Evolutionary conservation across 2,329 filamentous ascomycete species (phyloP).

Genomic region (Cladosporium phlei): DNA sequence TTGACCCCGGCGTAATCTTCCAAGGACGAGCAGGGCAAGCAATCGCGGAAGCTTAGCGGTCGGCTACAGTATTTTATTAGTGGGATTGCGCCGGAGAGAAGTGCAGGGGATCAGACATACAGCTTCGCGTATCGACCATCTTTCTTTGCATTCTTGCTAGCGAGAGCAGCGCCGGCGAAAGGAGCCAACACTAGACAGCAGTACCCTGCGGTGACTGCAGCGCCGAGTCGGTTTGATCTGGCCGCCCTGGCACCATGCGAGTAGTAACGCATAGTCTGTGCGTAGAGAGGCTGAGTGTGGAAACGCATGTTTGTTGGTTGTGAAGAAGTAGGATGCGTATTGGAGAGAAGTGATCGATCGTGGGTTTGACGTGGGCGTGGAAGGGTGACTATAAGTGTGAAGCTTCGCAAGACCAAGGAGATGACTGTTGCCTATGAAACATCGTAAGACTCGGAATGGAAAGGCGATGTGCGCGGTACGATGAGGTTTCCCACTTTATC

Average conservation of each 20-base stretch:
- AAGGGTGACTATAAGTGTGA: conserved; percentile 7
- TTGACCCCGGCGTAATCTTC: conserved; percentile 31
- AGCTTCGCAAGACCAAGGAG: not conserved
- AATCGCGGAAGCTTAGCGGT: conserved; percentile 33
- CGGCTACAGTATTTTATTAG: conserved; percentile 20
- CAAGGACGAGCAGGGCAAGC: conserved; percentile 30
- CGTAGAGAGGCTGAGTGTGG: conserved; percentile 18
- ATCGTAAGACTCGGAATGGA: conserved; percentile 12
- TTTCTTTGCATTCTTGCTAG: conserved; percentile 28
- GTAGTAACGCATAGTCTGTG: conserved; percentile 26
- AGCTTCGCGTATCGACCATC: conserved; percentile 30
- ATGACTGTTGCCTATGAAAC: conserved; percentile 8
- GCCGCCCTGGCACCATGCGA: conserved; percentile 21
- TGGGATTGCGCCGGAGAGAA: not conserved
- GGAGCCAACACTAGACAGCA: conserved; percentile 33
- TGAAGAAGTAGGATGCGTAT: no score
- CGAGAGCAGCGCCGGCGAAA: conserved; percentile 31
- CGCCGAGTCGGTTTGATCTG: conserved; percentile 24
- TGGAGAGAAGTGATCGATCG: no score
- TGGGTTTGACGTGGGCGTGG: no score
- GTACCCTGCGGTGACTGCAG: conserved; percentile 28
- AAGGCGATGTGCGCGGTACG: conserved; percentile 1
- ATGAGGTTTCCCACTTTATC: conserved; percentile 8
- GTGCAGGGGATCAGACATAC: conserved; percentile 18
- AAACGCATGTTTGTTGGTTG: conserved; percentile 53